These are phyloP conservation scores for Aspergillus quadrilineatus DNA, from an alignment of 2,329 filamentous ascomycete genomes.

Conservation along the genomic window DNA sequence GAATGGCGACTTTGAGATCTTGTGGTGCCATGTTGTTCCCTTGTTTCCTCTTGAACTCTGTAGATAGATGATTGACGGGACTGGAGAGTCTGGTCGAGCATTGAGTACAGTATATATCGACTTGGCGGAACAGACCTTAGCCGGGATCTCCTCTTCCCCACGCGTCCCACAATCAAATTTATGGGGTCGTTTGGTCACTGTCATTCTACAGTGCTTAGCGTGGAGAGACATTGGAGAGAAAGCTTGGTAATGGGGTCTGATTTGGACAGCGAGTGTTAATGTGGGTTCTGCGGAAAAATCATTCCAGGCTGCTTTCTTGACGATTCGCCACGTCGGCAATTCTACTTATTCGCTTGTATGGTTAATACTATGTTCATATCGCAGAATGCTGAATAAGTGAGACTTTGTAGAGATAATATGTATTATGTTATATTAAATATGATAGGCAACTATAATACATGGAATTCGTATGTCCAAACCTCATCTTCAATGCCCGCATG, in stretches of 20 bases:
- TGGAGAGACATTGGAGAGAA: background rate
- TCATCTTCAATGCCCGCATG: background rate
- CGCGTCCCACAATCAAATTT: constrained; percentile 16
- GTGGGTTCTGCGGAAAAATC: background rate
- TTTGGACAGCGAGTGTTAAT: background rate
- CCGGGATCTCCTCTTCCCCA: constrained; percentile 16
- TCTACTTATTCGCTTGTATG: background rate
- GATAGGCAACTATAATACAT: constrained; percentile 12
- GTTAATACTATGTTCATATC: background rate
- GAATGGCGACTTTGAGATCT: constrained; percentile 46
- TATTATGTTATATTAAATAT: constrained; percentile 9
- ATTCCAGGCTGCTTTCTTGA: background rate
- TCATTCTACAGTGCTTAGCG: background rate
- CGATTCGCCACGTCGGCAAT: background rate
- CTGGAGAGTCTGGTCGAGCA: background rate
- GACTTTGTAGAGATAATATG: background rate
- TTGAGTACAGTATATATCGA: background rate
- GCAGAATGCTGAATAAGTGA: background rate
- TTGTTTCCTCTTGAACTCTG: background rate
- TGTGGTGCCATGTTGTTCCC: constrained; percentile 29
- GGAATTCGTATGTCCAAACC: constrained; percentile 4
- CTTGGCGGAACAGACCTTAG: constrained; percentile 15
- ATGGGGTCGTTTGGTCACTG: background rate
- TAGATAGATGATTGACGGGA: too few relatives aligned
- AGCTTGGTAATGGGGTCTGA: background rate